Conservation (phyloP, 192 early-diverging fungal species). For the Coemansia sp. region DNA sequence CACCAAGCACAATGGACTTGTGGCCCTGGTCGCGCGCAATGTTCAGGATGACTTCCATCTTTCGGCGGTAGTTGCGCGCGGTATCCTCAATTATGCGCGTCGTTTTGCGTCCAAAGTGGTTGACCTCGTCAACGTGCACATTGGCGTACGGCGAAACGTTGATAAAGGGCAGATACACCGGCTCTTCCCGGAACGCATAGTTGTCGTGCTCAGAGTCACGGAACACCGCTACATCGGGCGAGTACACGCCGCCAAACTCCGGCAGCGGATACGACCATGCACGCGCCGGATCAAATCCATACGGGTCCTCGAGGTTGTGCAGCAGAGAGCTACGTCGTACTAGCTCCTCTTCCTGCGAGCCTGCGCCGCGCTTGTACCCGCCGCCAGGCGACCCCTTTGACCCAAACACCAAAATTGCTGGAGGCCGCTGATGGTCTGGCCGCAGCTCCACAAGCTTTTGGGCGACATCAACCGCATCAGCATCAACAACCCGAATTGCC, state of each 20-base stretch:
- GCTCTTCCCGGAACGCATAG: constrained; percentile 53
- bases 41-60: constrained; percentile 53
- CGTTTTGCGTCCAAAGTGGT: constrained; percentile 48
- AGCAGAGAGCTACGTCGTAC: constrained; percentile 49
- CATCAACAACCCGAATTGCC: constrained; percentile 44
- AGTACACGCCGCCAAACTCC: constrained; percentile 56
- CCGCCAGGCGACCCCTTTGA: constrained; percentile 53
- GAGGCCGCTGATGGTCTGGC: constrained; percentile 44
- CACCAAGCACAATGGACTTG: constrained; percentile 48
- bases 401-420: constrained; percentile 47
- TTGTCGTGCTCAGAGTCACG: constrained; percentile 52
- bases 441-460: constrained; percentile 43
- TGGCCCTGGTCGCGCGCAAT: constrained; percentile 55
- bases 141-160: constrained; percentile 51
- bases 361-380: constrained; percentile 52
- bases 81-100: constrained; percentile 49
- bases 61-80: constrained; percentile 47
- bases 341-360: constrained; percentile 52
- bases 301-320: constrained; percentile 50
- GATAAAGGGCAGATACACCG: constrained; percentile 46
- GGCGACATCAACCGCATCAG: constrained; percentile 41
- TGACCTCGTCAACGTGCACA: constrained; percentile 49
- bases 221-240: constrained; percentile 49
- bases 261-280: constrained; percentile 52
- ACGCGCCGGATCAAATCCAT: constrained; percentile 44